phyloP scores from a whole-genome alignment of 2,329 filamentous ascomycete species.

The Claviceps maximensis region DNA sequence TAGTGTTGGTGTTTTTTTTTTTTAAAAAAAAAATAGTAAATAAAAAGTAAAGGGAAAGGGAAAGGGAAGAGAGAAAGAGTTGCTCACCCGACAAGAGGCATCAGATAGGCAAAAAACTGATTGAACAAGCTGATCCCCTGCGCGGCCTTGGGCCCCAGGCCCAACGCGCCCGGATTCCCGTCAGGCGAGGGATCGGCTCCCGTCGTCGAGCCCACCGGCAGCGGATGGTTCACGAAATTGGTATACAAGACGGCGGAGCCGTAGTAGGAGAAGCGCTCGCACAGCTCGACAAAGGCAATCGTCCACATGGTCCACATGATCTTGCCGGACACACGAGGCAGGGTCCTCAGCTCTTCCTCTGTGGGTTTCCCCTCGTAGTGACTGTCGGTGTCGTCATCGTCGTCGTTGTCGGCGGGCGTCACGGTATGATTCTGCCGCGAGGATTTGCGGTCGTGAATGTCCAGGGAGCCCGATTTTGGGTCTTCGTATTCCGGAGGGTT shows the following conservation, averaged over 20 bases:
- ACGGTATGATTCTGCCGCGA: slow-evolving; percentile 9
- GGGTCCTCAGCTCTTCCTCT: slow-evolving; percentile 45
- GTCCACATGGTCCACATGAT: slow-evolving; percentile 55
- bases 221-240: slow-evolving; percentile 46
- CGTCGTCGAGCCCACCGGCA: slow-evolving; percentile 40
- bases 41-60: no score
- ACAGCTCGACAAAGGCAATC: slow-evolving; percentile 60
- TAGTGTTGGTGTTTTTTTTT: background rate
- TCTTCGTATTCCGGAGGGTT: slow-evolving; percentile 20
- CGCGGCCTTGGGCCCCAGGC: slow-evolving; percentile 43
- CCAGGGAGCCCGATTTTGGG: slow-evolving; percentile 18
- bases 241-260: slow-evolving; percentile 56
- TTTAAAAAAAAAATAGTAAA: background rate
- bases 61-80: no score
- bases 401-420: slow-evolving; percentile 11
- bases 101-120: slow-evolving; percentile 48
- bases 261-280: slow-evolving; percentile 69
- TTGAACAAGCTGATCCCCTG: slow-evolving; percentile 39
- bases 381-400: slow-evolving; percentile 14
- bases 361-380: slow-evolving; percentile 34
- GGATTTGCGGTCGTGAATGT: slow-evolving; percentile 9
- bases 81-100: slow-evolving; percentile 42
- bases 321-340: slow-evolving; percentile 50
- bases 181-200: slow-evolving; percentile 29
- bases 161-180: slow-evolving; percentile 37